Evolutionary conservation across 2,329 filamentous ascomycete species (phyloP).

Genomic region (Didymella keratinophila): DNA sequence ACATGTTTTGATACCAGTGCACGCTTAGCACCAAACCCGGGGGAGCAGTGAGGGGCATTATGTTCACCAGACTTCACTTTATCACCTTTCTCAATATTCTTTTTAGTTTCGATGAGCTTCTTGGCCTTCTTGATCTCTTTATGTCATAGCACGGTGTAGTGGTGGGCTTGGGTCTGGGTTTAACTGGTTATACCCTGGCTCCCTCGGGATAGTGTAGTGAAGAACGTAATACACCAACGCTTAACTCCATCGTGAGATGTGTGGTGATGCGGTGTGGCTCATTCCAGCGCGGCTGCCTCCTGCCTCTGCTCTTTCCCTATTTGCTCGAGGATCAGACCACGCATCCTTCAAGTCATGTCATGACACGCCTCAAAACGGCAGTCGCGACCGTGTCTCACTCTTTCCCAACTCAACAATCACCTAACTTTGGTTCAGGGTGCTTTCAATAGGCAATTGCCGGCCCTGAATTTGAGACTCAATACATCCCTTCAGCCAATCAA

Average conservation of each 20-base stretch:
- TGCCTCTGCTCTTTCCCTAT: not conserved
- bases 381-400: not conserved
- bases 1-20: slow-evolving; percentile 51
- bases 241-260: not conserved
- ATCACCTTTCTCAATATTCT: slow-evolving; percentile 44
- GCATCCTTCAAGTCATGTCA: not conserved
- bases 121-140: slow-evolving; percentile 40
- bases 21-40: slow-evolving; percentile 42
- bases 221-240: slow-evolving; percentile 34
- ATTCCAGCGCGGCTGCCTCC: not conserved
- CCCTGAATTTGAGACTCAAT: not conserved
- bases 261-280: not conserved
- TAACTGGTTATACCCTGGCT: slow-evolving; percentile 23
- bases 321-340: not conserved
- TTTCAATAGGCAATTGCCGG: not conserved
- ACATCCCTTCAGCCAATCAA: slow-evolving; percentile 19
- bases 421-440: not conserved
- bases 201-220: slow-evolving; percentile 38
- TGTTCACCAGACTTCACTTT: slow-evolving; percentile 40
- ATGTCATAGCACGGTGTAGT: slow-evolving; percentile 42
- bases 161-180: slow-evolving; percentile 23
- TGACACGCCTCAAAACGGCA: not conserved
- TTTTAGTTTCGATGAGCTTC: slow-evolving; percentile 45
- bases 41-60: slow-evolving; percentile 27
- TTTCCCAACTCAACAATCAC: not conserved